Conservation (phyloP, 176 grass and related monocot genomes). For the Phoenix dactylifera region DNA sequence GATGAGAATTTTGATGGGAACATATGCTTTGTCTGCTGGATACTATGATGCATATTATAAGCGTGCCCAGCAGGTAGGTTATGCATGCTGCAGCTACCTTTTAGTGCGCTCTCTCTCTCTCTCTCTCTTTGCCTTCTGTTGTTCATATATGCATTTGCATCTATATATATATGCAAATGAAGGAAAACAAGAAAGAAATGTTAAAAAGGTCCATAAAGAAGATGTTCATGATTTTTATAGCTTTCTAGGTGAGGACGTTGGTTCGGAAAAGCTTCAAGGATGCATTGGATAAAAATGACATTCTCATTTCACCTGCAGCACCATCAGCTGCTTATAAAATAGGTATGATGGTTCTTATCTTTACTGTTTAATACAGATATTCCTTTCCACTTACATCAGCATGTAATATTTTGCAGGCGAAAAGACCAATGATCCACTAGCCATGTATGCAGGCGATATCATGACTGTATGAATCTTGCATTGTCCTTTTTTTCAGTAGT, state of each 20-base stretch:
- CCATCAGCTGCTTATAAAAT: conserved; percentile 95
- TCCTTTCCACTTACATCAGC: conserved; percentile 10
- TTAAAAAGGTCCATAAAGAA: background rate
- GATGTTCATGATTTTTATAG: conserved; percentile 11
- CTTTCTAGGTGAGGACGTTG: conserved; percentile 85
- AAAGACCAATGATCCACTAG: conserved; percentile 92
- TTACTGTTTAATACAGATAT: conserved; percentile 4
- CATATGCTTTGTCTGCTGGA: conserved; percentile 87
- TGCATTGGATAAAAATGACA: conserved; percentile 60
- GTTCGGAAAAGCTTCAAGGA: conserved; percentile 88
- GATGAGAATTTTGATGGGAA: conserved; percentile 99
- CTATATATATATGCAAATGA: too few relatives aligned
- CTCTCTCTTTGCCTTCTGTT: too few relatives aligned
- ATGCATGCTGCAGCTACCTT: background rate
- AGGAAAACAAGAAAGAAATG: background rate
- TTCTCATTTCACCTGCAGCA: conserved; percentile 85
- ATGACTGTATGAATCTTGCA: conserved; percentile 63
- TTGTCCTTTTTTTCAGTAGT: background rate
- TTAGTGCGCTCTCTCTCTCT: too few relatives aligned
- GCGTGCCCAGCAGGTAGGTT: conserved; percentile 78
- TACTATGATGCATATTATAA: conserved; percentile 98
- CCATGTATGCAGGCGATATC: conserved; percentile 92
- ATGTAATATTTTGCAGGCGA: conserved; percentile 43
- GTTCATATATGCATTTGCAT: too few relatives aligned
- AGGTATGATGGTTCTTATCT: conserved; percentile 29